Evolutionary conservation across 2,329 filamentous ascomycete species (phyloP), one percentile per base, ranked within the genome.

Genomic region (Hyphodiscus sp.): DNA sequence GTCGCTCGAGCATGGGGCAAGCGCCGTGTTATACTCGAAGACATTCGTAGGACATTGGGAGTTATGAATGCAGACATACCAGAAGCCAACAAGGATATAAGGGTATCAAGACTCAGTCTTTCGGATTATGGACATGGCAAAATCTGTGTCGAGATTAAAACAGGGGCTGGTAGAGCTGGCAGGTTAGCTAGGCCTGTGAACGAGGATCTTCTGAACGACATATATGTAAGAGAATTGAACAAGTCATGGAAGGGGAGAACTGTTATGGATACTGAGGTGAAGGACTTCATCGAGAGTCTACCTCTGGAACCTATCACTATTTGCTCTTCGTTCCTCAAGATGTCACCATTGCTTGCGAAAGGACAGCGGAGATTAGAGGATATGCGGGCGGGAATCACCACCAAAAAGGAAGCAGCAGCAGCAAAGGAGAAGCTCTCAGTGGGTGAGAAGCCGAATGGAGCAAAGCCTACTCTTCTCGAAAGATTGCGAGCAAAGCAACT

Each of bases 1-100:
- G 74, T 89, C 42, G 80, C 85, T 13, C 78, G 82, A 58, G 74
- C 84, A 41, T 91, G 87, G 87, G 85, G 86, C 55, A 89, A 87
- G 71, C 78, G 86, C 30, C 76, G 76, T 53, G 85, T 90, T 16
- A 79, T 76, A 0, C 70, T 79, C 0, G 79, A 82, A 42, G 87
- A 91, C 62, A 73, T 91, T 47, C 81, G 82, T 57, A 76, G 80
- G 56, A 80, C 85, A 58, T 69, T 91, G 20, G 86, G 84, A 47
- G 71, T 90, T n/a, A 76, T 85, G 62, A 69, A 68, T 54, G 48
- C 49, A 8, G 49, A 51, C 38, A 55, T 59, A 18, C 29, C 41
- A 16, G 49, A 55, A 30, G 72, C 73, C 45, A 68, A 71, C 3
- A 71, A 69, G 51, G 71, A 70, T 62, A 63, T 69, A 13, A 55